Conservation (phyloP, 2,329 filamentous ascomycete species). For the Trichoderma arundinaceum region DNA sequence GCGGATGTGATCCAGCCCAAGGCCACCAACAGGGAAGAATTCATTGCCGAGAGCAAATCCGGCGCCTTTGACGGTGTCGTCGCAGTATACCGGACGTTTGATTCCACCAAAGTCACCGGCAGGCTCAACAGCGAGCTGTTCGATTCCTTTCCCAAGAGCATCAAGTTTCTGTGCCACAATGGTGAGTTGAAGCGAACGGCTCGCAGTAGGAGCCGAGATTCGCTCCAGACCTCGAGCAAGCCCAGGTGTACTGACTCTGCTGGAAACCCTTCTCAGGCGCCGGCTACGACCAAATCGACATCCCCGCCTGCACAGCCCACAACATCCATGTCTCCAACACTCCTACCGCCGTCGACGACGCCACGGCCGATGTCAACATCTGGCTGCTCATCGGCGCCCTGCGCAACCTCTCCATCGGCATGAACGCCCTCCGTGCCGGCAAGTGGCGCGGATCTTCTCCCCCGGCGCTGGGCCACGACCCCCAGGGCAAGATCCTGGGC, state of each 20-base stretch:
- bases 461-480: conserved; percentile 73
- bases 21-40: conserved; percentile 67
- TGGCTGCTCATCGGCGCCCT: conserved; percentile 83
- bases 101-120: conserved; percentile 68
- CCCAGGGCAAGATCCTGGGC: conserved; percentile 77
- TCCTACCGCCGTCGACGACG: conserved; percentile 79
- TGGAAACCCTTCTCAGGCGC: conserved; percentile 58
- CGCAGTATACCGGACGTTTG: conserved; percentile 74
- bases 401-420: conserved; percentile 71
- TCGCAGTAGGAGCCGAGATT: no score
- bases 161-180: conserved; percentile 66
- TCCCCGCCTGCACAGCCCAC: conserved; percentile 70
- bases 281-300: conserved; percentile 84
- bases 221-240: no score
- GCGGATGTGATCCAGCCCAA: conserved; percentile 69
- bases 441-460: conserved; percentile 67
- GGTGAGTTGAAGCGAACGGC: conserved; percentile 46
- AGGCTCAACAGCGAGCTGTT: conserved; percentile 74
- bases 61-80: conserved; percentile 70
- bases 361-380: conserved; percentile 80
- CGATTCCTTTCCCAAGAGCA: conserved; percentile 56
- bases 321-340: conserved; percentile 77
- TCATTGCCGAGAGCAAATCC: conserved; percentile 69
- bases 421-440: conserved; percentile 68
- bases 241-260: no score